phyloP scores from a whole-genome alignment of 495 filamentous ascomycete genomes.

The Penicillium taxi region DNA sequence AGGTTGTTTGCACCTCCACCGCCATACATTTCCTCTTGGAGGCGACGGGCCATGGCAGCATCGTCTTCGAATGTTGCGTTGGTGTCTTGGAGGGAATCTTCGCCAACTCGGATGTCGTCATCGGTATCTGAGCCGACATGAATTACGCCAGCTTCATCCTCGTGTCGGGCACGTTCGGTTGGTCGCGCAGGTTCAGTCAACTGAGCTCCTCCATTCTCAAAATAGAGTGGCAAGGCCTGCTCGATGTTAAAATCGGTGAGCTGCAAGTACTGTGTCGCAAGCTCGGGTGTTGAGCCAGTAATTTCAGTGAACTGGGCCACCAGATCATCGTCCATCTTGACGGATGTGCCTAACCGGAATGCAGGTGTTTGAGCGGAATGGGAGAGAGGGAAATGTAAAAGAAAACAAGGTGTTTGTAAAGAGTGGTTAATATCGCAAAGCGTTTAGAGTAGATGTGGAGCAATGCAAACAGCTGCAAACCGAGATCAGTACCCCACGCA shows the following conservation, averaged over 20 bases:
- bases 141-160: constrained; percentile 55
- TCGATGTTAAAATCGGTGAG: constrained; percentile 73
- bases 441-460: constrained; percentile 6
- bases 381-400: constrained; percentile 15
- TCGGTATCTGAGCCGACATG: constrained; percentile 69
- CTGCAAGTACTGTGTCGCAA: constrained; percentile 70
- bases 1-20: constrained; percentile 28
- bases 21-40: constrained; percentile 87
- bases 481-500: constrained; percentile 2
- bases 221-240: constrained; percentile 85
- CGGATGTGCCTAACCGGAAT: constrained; percentile 20
- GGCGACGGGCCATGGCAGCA: constrained; percentile 79
- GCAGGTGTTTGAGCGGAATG: constrained; percentile 23
- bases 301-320: constrained; percentile 50
- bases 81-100: constrained; percentile 4
- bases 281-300: constrained; percentile 54
- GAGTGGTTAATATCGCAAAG: neutral
- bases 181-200: constrained; percentile 33
- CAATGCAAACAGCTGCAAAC: constrained; percentile 38
- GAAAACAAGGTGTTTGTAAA: too few relatives aligned
- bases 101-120: constrained; percentile 29
- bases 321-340: constrained; percentile 57
- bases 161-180: constrained; percentile 20
- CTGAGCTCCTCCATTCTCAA: constrained; percentile 62
- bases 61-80: constrained; percentile 62